A percentile compares a stretch with the other conserved stretches of the same genome.
Evolutionary conservation across 257 asterid species (phyloP).

Genomic region (Solanum stenotomum): DNA sequence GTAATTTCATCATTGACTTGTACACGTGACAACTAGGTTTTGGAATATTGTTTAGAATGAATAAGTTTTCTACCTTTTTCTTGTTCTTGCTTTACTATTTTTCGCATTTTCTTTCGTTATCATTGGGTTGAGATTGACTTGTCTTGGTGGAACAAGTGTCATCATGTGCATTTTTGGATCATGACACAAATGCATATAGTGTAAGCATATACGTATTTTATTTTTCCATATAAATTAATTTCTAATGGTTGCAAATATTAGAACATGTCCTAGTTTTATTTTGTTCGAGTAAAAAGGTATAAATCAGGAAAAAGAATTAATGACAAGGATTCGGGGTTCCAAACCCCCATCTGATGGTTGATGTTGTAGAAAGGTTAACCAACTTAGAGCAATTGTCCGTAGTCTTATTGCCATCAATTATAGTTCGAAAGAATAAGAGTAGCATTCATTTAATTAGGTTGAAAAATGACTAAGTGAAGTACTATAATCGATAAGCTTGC

Average conservation of each 20-base stretch:
- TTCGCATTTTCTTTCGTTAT: neutral
- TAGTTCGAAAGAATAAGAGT: neutral
- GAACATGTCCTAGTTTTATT: neutral
- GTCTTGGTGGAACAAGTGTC: neutral
- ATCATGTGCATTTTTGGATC: neutral
- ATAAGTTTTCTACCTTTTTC: neutral
- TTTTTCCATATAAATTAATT: neutral
- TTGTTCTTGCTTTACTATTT: neutral
- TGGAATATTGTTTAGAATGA: neutral
- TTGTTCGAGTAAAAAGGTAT: neutral
- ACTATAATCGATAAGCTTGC: neutral
- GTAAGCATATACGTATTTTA: neutral
- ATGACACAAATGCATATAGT: neutral
- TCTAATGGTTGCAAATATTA: neutral
- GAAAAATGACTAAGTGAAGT: neutral
- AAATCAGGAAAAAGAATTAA: too few species aligned
- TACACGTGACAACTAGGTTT: neutral
- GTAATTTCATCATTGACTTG: neutral
- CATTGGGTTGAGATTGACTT: neutral
- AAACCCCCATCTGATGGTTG: neutral
- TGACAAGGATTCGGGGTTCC: neutral
- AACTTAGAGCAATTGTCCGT: neutral
- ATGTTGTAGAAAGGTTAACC: neutral
- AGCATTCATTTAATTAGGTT: neutral
- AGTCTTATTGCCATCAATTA: neutral